These are phyloP conservation scores for Leccinum obscurum DNA, from an alignment of 768 basidiomycete species.

Conservation along the genomic window DNA sequence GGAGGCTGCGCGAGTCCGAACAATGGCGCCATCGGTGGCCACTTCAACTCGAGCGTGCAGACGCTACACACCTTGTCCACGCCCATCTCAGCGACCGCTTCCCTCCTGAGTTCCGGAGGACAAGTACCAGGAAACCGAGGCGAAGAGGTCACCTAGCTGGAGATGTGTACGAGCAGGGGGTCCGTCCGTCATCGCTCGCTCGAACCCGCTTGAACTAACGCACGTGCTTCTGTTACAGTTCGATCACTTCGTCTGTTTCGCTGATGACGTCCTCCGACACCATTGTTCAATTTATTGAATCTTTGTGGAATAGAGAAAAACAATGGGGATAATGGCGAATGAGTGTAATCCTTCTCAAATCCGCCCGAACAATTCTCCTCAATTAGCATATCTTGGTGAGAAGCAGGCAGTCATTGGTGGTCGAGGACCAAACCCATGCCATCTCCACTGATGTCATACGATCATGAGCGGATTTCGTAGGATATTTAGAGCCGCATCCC, in stretches of 20 bases:
- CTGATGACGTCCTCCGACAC: slow-evolving; percentile 24
- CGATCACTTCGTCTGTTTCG: slow-evolving; percentile 17
- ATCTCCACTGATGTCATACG: no score
- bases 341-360: no score
- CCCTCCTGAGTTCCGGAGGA: slow-evolving; percentile 17
- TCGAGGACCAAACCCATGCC: no score
- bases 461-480: no score
- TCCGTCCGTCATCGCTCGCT: not conserved
- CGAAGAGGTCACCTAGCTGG: no score
- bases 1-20: slow-evolving; percentile 23
- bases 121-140: not conserved
- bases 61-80: slow-evolving; percentile 36
- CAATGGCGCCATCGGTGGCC: slow-evolving; percentile 37
- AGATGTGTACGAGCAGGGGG: slow-evolving; percentile 25
- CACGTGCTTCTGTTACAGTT: slow-evolving; percentile 4
- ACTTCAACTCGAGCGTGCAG: slow-evolving; percentile 28
- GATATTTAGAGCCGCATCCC: no score
- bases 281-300: not conserved
- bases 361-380: no score
- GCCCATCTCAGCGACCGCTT: slow-evolving; percentile 29
- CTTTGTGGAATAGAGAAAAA: no score
- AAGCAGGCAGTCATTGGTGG: no score
- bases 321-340: no score
- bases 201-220: not conserved
- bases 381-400: no score